Evolutionary conservation across 108 stramenopile genomes (phyloP), one percentile per base, ranked within the genome.

Genomic region (Pinguiococcus pyrenoidosus): DNA sequence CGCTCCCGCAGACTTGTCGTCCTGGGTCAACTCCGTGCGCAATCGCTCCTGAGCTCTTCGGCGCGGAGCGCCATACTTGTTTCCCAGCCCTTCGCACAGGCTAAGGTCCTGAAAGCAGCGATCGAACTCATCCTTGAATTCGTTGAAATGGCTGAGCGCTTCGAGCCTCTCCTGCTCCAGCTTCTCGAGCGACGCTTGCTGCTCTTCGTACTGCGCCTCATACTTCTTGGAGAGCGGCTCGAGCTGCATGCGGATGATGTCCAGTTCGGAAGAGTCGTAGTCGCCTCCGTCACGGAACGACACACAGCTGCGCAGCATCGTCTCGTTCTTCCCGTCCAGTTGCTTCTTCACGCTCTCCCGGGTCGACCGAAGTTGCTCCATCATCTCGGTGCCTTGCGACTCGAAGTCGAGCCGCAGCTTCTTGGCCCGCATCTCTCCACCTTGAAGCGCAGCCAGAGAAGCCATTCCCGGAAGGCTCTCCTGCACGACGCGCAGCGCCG

Each of bases 41-140:
- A 69, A 33, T 32, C 48, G 34, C 49, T 69, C 68, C 32, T 69
- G 68, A 8, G 68, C 68, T 28, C 59, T 48, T 6, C 68, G 37
- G 13, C 68, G 55, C 35, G 68, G 68, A 12, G 68, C 68, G n/a
- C 68, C 68, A 29, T 63, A 69, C 47, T 62, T 69, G 36, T 54
- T 50, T 4, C 68, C 68, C 14, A 69, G 54, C 7, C 68, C 68
- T 14, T 63, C 49, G 13, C 52, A 23, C 44, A 69, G 30, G 0
- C 55, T 36, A 2, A 69, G 34, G 18, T 62, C 68, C 18, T 63
- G 55, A 5, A 62, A 30, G 35, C 59, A 62, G 17, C 26, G 14
- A 24, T 58, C 58, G 51, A 35, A 61, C 17, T 61, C 37, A 10
- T 4, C 8, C 16, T 36, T 36, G 38, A 68, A 57, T 12, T 32